These are phyloP conservation scores for Colletotrichum spaethianum DNA, from an alignment of 2,329 filamentous ascomycete genomes.

Conservation along the genomic window DNA sequence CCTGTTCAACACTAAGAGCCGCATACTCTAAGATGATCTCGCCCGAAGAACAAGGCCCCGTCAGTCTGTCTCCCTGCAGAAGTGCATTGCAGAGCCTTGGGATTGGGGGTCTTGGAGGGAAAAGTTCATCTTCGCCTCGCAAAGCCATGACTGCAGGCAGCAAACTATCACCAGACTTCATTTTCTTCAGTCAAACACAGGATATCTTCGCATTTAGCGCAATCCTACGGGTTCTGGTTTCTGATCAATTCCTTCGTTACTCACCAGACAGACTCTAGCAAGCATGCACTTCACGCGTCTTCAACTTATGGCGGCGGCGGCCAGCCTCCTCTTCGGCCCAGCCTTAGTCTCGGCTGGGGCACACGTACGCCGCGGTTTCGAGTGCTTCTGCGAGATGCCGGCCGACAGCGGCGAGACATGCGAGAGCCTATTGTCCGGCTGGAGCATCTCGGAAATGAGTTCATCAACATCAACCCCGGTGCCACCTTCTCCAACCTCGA, in stretches of 20 bases:
- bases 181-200: neutral
- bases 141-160: neutral
- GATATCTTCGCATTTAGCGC: neutral
- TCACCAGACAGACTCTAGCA: neutral
- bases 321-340: neutral
- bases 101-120: neutral
- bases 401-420: constrained; percentile 47
- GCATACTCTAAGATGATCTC: constrained; percentile 2
- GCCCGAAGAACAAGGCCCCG: neutral
- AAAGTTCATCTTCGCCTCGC: neutral
- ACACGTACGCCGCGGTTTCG: constrained; percentile 30
- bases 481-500: constrained; percentile 44
- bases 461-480: constrained; percentile 47
- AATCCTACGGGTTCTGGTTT: neutral
- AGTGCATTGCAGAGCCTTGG: neutral
- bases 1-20: neutral
- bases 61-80: neutral
- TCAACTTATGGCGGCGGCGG: neutral
- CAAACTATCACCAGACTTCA: neutral
- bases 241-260: neutral
- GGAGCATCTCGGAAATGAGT: constrained; percentile 44
- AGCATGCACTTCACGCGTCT: neutral
- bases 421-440: constrained; percentile 44
- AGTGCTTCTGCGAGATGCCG: constrained; percentile 38
- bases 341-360: neutral